Base-by-base conservation (phyloP, 1,284 basidiomycete species). In the Trichosporon sp. region DNA sequence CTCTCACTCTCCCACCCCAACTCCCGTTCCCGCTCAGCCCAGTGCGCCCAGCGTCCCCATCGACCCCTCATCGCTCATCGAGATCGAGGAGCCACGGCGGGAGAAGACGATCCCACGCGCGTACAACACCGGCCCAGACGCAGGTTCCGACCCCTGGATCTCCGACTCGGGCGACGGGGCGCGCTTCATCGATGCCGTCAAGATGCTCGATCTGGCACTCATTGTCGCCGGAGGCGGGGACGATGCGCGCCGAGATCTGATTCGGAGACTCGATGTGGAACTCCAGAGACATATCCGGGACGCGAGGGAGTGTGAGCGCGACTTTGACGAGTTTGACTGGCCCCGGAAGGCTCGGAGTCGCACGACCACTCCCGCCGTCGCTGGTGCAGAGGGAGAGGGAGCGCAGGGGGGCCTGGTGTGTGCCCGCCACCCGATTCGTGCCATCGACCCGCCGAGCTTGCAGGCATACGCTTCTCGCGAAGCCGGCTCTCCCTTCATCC, bases 201-300 rank as follows among this genome's bases (percentile, higher is more conserved):
- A 85, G 4, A 83, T 86, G 12, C 84, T 98, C 37, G 96, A 98
- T 79, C 87, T 86, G 76, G 90, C 91, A 0, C 90, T 96, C 74
- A 90, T 98, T 75, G 87, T 96, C 61, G 91, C 94, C 7, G 95
- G 94, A 0, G 89, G 90, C 0, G 87, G 90, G 31, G 92, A 92
- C 6, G 79, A 86, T 35, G 85, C 86, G 5, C 85, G 91, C 2
- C 59, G 31, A 2, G 59, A 16, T 1, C 32, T 63, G 14, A 35
- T 35, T 2, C 31, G 16, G 2, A 84, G 85, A 19, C 80, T 92
- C 43, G 92, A 97, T 1, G n/a, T 0, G 0, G 65, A 67, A 8
- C 38, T 70, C 26, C 73, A 74, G 65, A n/a, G 37, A 1, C 12
- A 10, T 0, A 65, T 70, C 21, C 3, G 12, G 12, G 16, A 12